These are phyloP conservation scores for Kazachstania africana DNA, from an alignment of 805 yeast species.

Conservation along the genomic window DNA sequence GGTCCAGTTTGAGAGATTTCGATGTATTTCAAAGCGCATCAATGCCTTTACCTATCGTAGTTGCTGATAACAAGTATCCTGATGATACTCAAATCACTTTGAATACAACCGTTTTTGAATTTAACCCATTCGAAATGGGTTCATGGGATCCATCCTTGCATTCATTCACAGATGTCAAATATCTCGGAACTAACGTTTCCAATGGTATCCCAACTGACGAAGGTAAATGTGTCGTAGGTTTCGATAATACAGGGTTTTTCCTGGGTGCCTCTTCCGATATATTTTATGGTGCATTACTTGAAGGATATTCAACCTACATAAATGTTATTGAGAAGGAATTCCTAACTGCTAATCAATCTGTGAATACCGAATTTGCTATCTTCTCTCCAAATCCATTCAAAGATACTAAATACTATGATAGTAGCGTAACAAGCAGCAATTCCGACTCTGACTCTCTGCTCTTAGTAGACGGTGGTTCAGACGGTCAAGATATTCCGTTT, in stretches of 20 bases:
- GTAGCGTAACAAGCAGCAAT: constrained; percentile 29
- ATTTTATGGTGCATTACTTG: too few relatives aligned
- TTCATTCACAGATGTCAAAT: constrained; percentile 54
- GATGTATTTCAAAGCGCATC: constrained; percentile 47
- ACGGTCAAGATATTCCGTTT: constrained; percentile 49
- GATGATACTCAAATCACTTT: constrained; percentile 40
- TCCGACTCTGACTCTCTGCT: constrained; percentile 32
- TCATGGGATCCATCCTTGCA: constrained; percentile 75
- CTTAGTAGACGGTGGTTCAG: constrained; percentile 68
- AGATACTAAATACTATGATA: constrained; percentile 26
- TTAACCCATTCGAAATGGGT: constrained; percentile 65
- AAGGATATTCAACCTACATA: too few relatives aligned
- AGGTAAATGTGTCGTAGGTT: constrained; percentile 49
- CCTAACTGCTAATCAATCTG: too few relatives aligned
- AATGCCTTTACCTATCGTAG: constrained; percentile 65
- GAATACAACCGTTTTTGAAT: constrained; percentile 60
- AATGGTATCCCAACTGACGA: constrained; percentile 43
- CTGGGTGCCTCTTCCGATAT: constrained; percentile 80
- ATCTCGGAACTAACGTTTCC: constrained; percentile 53
- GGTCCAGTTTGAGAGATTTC: constrained; percentile 45
- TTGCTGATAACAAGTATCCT: constrained; percentile 57
- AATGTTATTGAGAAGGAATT: constrained; percentile 59
- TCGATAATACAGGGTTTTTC: constrained; percentile 71
- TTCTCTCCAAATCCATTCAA: constrained; percentile 65
- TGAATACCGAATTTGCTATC: constrained; percentile 51